Conservation (phyloP, 2,329 filamentous ascomycete species). For the Colletotrichum magnum region DNA sequence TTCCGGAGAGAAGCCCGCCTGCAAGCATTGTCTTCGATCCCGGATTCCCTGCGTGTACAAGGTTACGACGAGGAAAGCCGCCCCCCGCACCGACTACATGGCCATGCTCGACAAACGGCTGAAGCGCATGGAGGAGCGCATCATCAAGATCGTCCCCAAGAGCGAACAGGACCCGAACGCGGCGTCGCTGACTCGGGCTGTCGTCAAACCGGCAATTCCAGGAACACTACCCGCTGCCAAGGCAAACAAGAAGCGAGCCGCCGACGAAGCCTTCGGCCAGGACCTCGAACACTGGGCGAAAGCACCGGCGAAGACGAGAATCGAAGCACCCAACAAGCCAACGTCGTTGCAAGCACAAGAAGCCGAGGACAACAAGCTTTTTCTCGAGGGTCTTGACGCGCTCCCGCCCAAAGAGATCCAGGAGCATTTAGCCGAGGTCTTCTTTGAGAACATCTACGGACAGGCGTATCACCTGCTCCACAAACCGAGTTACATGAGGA, state of each 20-base stretch:
- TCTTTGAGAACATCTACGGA: slow-evolving; percentile 96
- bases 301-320: slow-evolving; percentile 64
- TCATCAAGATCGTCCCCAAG: slow-evolving; percentile 95
- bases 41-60: slow-evolving; percentile 98
- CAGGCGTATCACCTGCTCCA: slow-evolving; percentile 95
- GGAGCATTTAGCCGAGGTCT: slow-evolving; percentile 92
- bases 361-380: slow-evolving; percentile 80
- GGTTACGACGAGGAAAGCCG: slow-evolving; percentile 93
- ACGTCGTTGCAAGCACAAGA: slow-evolving; percentile 72
- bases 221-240: slow-evolving; percentile 66
- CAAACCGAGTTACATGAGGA: slow-evolving; percentile 97
- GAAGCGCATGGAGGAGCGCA: slow-evolving; percentile 97
- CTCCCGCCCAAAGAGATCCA: slow-evolving; percentile 90
- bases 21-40: slow-evolving; percentile 94
- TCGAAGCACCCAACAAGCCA: slow-evolving; percentile 63
- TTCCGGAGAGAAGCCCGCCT: slow-evolving; percentile 96
- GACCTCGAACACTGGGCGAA: slow-evolving; percentile 88
- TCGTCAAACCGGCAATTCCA: slow-evolving; percentile 84
- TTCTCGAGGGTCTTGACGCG: slow-evolving; percentile 86
- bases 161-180: slow-evolving; percentile 78
- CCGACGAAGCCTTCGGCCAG: slow-evolving; percentile 88
- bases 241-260: slow-evolving; percentile 82
- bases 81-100: slow-evolving; percentile 98
- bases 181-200: slow-evolving; percentile 79
- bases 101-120: slow-evolving; percentile 96